These are phyloP conservation scores for Sporisorium reilianum DNA, from an alignment of 1,284 basidiomycete species.

Conservation along the genomic window DNA sequence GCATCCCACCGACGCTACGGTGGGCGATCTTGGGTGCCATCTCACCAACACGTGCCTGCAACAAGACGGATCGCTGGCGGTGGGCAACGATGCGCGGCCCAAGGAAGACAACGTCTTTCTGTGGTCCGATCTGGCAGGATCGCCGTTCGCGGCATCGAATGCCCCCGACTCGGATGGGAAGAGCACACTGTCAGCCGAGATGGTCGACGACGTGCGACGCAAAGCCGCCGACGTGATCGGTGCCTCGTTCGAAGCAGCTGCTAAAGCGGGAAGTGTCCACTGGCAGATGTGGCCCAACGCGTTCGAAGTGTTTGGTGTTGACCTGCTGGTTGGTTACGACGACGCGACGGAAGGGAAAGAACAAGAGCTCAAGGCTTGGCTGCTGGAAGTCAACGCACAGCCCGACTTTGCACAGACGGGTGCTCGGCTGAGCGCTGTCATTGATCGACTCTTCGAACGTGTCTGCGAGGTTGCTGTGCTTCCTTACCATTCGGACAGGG, in stretches of 20 bases:
- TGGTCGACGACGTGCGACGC: slow-evolving; percentile 66
- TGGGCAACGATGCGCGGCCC: slow-evolving; percentile 44
- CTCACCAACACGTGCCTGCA: slow-evolving; percentile 98
- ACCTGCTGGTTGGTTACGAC: slow-evolving; percentile 80
- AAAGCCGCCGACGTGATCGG: slow-evolving; percentile 72
- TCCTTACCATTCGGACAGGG: slow-evolving; percentile 32
- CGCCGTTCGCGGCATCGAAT: slow-evolving; percentile 43
- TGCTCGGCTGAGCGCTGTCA: slow-evolving; percentile 80
- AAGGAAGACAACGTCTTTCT: slow-evolving; percentile 59
- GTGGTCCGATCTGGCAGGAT: slow-evolving; percentile 69
- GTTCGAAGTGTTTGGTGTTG: slow-evolving; percentile 94
- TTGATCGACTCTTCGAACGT: slow-evolving; percentile 80
- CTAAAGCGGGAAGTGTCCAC: slow-evolving; percentile 81
- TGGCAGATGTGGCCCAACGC: slow-evolving; percentile 90
- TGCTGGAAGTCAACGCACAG: slow-evolving; percentile 93
- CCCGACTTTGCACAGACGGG: slow-evolving; percentile 96
- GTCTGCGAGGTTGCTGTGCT: slow-evolving; percentile 59
- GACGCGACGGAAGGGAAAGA: slow-evolving; percentile 12
- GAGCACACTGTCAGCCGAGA: slow-evolving; percentile 69
- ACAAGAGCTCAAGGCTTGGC: slow-evolving; percentile 75
- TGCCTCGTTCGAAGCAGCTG: slow-evolving; percentile 86
- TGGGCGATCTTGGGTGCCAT: slow-evolving; percentile 79
- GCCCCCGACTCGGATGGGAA: slow-evolving; percentile 61
- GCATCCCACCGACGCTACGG: slow-evolving; percentile 46
- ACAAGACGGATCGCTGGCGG: slow-evolving; percentile 56